Conservation (phyloP, 768 basidiomycete genomes). For the Mrakia frigida region DNA sequence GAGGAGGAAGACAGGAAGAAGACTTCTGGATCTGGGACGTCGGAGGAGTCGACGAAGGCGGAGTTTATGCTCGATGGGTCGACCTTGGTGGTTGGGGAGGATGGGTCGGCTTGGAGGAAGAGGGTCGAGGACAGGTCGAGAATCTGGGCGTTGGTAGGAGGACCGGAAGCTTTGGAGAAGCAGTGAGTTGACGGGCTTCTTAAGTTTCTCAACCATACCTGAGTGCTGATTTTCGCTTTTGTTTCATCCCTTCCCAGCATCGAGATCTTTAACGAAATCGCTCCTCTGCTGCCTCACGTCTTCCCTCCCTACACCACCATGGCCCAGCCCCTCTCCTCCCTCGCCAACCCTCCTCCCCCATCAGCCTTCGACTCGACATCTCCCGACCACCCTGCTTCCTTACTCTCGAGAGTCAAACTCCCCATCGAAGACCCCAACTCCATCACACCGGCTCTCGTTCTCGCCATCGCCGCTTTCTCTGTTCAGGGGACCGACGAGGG, state of each 20-base stretch:
- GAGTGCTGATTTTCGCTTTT: not conserved
- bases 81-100: not conserved
- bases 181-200: not conserved
- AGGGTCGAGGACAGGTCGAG: not conserved
- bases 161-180: slow-evolving; percentile 7
- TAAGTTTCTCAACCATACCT: not conserved
- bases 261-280: not conserved
- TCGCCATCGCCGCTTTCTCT: slow-evolving; percentile 19
- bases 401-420: not conserved
- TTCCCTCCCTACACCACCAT: slow-evolving; percentile 16
- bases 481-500: slow-evolving; percentile 6
- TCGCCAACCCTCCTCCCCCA: not conserved
- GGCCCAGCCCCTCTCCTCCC: not conserved
- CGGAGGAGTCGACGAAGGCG: not conserved
- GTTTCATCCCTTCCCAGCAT: not conserved
- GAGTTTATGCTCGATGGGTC: not conserved
- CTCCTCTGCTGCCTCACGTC: slow-evolving; percentile 16
- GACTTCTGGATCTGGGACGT: not conserved
- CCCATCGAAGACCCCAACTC: not conserved
- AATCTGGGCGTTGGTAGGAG: slow-evolving; percentile 15
- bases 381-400: not conserved
- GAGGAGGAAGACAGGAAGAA: not conserved
- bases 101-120: slow-evolving; percentile 10
- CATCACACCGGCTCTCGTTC: not conserved
- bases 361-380: not conserved